Percentiles rank a stretch among this genome's conserved stretches.
Conservation (phyloP, 192 early-diverging fungal genomes). For the Coemansia sp. region DNA sequence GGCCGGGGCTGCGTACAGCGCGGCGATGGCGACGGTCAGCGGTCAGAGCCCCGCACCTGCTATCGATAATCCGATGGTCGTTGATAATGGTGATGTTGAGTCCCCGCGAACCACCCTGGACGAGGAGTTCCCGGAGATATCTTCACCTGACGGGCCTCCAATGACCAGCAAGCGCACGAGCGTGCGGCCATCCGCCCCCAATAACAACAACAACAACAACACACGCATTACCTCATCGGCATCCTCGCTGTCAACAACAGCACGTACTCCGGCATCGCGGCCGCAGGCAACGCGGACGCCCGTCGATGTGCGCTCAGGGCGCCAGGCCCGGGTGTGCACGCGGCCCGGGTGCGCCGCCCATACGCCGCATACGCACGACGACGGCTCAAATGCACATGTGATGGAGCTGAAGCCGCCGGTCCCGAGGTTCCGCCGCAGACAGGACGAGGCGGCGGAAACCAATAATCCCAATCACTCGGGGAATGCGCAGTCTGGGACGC, state of each 20-base stretch:
- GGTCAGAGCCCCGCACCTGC: neutral
- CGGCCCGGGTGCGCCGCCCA: slow-evolving; percentile 51
- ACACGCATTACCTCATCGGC: no score
- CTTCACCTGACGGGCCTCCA: neutral
- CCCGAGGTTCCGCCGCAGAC: slow-evolving; percentile 27
- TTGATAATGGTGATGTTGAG: neutral
- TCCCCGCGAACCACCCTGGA: slow-evolving; percentile 4
- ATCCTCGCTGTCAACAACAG: no score
- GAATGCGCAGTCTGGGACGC: neutral
- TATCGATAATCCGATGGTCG: no score
- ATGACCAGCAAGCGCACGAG: slow-evolving; percentile 4
- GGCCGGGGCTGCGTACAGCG: slow-evolving; percentile 13
- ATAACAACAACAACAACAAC: neutral
- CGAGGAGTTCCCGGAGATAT: slow-evolving; percentile 26
- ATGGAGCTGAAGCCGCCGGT: slow-evolving; percentile 55
- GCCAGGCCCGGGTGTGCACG: slow-evolving; percentile 42
- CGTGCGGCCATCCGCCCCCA: neutral
- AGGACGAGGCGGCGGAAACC: no score
- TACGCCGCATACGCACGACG: slow-evolving; percentile 51
- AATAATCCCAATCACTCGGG: no score
- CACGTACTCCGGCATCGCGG: no score
- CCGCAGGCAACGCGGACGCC: slow-evolving; percentile 30
- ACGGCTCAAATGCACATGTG: slow-evolving; percentile 10
- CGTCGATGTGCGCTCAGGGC: slow-evolving; percentile 29
- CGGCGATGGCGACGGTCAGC: slow-evolving; percentile 5